These are phyloP conservation scores for Arthrobotrys iridis DNA, from an alignment of 2,329 filamentous ascomycete species.

Conservation along the genomic window DNA sequence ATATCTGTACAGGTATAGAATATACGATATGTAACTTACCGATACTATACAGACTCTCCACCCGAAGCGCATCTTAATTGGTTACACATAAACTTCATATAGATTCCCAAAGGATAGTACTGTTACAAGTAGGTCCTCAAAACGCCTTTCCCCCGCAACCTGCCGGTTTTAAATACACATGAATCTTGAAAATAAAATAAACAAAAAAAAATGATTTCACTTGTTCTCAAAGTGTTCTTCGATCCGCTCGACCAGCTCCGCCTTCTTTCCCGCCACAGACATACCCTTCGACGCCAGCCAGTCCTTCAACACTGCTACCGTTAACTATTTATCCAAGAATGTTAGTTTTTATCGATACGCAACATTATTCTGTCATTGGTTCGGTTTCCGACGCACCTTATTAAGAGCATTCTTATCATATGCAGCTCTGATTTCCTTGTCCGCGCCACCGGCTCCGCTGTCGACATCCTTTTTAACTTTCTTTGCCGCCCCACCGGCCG, in stretches of 20 bases:
- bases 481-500: slow-evolving; percentile 38
- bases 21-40: no score
- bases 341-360: slow-evolving; percentile 8
- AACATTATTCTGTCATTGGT: slow-evolving; percentile 31
- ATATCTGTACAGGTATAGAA: no score
- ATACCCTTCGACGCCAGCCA: slow-evolving; percentile 64
- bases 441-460: slow-evolving; percentile 52
- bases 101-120: no score
- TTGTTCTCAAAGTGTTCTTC: slow-evolving; percentile 65
- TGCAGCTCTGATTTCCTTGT: slow-evolving; percentile 62
- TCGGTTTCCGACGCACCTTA: slow-evolving; percentile 60
- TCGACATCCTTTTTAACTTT: slow-evolving; percentile 50
- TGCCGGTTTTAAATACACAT: no score
- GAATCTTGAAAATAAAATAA: no score
- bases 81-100: no score
- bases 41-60: no score
- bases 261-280: slow-evolving; percentile 64
- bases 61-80: no score
- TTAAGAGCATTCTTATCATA: slow-evolving; percentile 63
- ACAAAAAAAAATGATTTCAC: slow-evolving; percentile 51
- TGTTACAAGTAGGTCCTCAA: no score
- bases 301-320: slow-evolving; percentile 64
- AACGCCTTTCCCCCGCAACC: slow-evolving; percentile 2
- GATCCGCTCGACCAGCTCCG: slow-evolving; percentile 65
- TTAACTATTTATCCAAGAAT: slow-evolving; percentile 60